Evolutionary conservation across 306 rosid genomes (phyloP), one percentile per base, ranked within the genome.

Genomic region (Castanea mollissima): DNA sequence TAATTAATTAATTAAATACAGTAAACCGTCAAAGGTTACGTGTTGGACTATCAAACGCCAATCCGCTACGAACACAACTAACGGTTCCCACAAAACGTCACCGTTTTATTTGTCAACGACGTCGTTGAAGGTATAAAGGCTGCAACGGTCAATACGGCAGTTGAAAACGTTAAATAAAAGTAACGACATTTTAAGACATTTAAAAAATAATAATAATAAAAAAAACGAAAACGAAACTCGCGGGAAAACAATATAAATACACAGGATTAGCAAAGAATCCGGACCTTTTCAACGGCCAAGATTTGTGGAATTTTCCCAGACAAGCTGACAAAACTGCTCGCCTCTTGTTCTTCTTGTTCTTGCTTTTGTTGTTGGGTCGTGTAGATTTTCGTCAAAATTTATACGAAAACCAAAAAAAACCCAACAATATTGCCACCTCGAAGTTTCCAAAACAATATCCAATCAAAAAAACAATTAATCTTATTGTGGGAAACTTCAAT

Each of bases 211-310:
- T 1, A 5, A 34, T 5, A 38, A 0, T 6, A 38, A 38, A 2
- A 8, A 11, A 75, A 34, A 25, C 14, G 16, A 27, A 64, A 13
- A 75, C 79, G 77, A 82, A 81, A 85, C 41, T 56, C 82, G 77
- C 86, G 86, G 87, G 79, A 75, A 75, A 31, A 29, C 6, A 46
- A 5, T 44, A 62, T 41, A 56, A 75, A 80, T 72, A 84, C 21
- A 41, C 8, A 41, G 12, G 6, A 18, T 23, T n/a, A 6, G 79
- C 81, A 72, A 60, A 21, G 59, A 74, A 27, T 55, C 25, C 78
- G 85, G 90, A 73, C 69, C 8, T 35, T 60, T 69, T 78, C 88
- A 86, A 83, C 79, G 6, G 32, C 71, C 78, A 60, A 18, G 69
- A 65, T 51, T 31, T 84, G 60, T 62, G 64, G 76, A 74, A 76